Conservation (phyloP, 108 stramenopile species). For the Cyclostephanos invisitatus region DNA sequence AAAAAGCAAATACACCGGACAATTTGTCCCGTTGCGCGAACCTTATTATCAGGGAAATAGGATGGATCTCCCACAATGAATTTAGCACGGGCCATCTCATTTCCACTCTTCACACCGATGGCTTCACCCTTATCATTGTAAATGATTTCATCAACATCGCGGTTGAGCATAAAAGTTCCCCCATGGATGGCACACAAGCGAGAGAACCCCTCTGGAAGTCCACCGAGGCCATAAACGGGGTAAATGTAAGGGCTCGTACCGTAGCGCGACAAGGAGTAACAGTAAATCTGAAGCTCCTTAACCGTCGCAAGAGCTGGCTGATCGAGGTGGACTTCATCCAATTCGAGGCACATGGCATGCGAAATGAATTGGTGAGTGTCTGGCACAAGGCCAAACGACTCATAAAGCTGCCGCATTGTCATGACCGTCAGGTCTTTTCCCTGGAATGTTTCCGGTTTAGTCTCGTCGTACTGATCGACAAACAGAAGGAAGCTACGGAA, state of each 20-base stretch:
- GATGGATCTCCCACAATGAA: slow-evolving; percentile 98
- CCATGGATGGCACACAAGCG: slow-evolving; percentile 98
- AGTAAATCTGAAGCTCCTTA: slow-evolving; percentile 92
- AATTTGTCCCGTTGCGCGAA: slow-evolving; percentile 81
- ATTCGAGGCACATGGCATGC: slow-evolving; percentile 98
- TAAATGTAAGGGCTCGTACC: slow-evolving; percentile 98
- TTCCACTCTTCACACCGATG: slow-evolving; percentile 87
- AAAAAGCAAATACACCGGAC: slow-evolving; percentile 98
- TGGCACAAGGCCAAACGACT: slow-evolving; percentile 89
- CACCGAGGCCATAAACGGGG: slow-evolving; percentile 97
- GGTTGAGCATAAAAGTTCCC: slow-evolving; percentile 99
- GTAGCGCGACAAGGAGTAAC: slow-evolving; percentile 91
- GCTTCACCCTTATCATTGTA: slow-evolving; percentile 87
- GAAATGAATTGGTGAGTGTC: slow-evolving; percentile 98
- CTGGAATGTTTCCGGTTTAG: slow-evolving; percentile 75
- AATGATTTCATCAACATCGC: slow-evolving; percentile 95
- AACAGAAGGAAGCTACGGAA: slow-evolving; percentile 97
- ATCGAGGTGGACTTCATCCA: slow-evolving; percentile 93
- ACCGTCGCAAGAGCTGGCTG: slow-evolving; percentile 89
- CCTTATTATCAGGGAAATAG: slow-evolving; percentile 89
- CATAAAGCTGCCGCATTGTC: slow-evolving; percentile 96
- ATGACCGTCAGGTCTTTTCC: slow-evolving; percentile 87
- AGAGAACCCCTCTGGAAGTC: slow-evolving; percentile 98
- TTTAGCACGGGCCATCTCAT: slow-evolving; percentile 94
- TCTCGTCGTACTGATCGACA: slow-evolving; percentile 85